Evolutionary conservation across 352 stramenopile species (phyloP).

Genomic region (Globisporangium nagaii): DNA sequence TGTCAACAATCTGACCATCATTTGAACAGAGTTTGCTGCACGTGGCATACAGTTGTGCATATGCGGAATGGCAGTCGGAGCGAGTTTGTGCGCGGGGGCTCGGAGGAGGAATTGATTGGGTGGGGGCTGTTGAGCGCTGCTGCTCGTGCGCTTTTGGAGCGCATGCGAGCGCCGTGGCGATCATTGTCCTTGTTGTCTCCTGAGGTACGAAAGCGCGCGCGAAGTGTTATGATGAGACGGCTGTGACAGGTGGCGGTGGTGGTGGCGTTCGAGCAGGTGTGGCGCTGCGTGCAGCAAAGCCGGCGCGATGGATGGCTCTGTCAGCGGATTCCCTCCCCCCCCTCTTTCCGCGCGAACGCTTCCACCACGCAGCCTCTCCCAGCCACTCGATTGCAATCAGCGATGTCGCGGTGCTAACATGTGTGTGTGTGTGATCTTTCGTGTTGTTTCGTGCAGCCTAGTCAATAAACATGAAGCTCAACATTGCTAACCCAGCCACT

Average conservation of each 20-base stretch:
- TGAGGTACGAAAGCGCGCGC: conserved; percentile 36
- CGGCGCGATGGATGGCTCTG: no score
- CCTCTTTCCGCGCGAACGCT: no score
- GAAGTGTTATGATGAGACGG: not conserved
- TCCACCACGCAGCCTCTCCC: not conserved
- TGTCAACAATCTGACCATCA: no score
- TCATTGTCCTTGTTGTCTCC: conserved; percentile 80
- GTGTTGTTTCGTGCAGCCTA: conserved; percentile 17
- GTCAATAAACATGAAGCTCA: conserved; percentile 95
- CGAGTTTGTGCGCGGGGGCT: conserved; percentile 17
- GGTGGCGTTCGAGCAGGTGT: not conserved
- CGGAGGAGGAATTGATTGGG: conserved; percentile 9
- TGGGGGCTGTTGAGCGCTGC: conserved; percentile 12
- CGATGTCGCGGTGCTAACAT: not conserved
- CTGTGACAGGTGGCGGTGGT: not conserved
- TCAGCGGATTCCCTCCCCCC: no score
- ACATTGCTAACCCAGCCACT: conserved; percentile 98
- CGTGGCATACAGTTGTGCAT: conserved; percentile 3
- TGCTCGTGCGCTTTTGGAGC: conserved; percentile 1
- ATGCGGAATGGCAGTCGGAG: conserved; percentile 1
- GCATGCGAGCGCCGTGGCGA: not conserved
- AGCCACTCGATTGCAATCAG: not conserved
- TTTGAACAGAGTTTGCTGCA: not conserved
- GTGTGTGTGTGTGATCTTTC: not conserved
- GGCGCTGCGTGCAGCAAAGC: no score